Base-by-base conservation (phyloP, 805 yeast species). In the Candida chilensis region DNA sequence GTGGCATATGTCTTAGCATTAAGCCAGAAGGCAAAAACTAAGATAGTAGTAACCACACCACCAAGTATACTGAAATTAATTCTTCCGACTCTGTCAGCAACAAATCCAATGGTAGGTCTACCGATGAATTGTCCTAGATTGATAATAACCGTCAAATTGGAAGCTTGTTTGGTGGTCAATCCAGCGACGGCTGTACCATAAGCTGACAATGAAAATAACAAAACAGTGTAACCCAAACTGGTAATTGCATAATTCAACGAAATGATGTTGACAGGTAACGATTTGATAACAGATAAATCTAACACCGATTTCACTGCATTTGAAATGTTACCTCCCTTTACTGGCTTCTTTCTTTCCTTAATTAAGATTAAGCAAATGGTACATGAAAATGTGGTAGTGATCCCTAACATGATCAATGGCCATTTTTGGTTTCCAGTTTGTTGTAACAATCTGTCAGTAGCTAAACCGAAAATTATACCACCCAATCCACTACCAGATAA, bases 21-120 rank as follows among this genome's bases (percentile, higher is more conserved):
- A 10, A 69, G 52, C 79, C 80, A 73, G 37, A 60, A 69, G 3
- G 51, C 60, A 33, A 68, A 60, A 19, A 56, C 39, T n/a, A 68
- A 36, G 0, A 71, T 38, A 2, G 58, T 48, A 17, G 64, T 37
- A 3, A 66, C 34, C 2, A 41, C 13, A 1, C 69, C 57, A 5
- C 55, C 39, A 4, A 51, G 18, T 8, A 63, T 50, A 4, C 75
- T 58, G 12, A 60, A 48, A 37, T 71, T 71, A 4, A 65, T 49
- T 35, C 72, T 52, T 1, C 78, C 78, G 28, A 48, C 43, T 24
- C 45, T 50, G 33, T 69, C 75, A 32, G 70, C 65, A 1, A 52
- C 19, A 3, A 54, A 37, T 1, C 77, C 78, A 42, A 69, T 57
- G 9, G 44, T 6, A 2, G 75, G 73, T 41, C 78, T 53, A 5